Conservation (phyloP, 345 rosid genomes). For the Pugionium dolabratum region DNA sequence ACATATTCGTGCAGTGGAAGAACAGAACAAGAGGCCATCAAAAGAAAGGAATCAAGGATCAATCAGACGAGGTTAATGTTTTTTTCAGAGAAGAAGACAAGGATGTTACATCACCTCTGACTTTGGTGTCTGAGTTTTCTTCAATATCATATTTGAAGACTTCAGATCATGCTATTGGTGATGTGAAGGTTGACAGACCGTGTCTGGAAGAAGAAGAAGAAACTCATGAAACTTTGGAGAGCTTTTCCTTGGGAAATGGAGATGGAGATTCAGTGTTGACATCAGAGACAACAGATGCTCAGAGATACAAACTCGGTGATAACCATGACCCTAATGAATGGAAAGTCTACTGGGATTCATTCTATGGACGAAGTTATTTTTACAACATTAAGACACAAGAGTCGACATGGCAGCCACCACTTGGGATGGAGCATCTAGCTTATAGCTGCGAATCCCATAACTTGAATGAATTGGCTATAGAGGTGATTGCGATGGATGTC, state of each 20-base stretch:
- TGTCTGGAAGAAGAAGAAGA: constrained; percentile 29
- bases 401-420: constrained; percentile 78
- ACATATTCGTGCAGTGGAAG: constrained; percentile 42
- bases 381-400: constrained; percentile 59
- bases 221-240: constrained; percentile 24
- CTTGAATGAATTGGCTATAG: constrained; percentile 40
- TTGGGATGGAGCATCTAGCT: constrained; percentile 59
- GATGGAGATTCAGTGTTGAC: constrained; percentile 25
- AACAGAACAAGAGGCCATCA: constrained; percentile 37
- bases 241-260: constrained; percentile 27
- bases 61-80: constrained; percentile 9
- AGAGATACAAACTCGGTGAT: constrained; percentile 26
- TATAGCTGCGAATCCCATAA: constrained; percentile 27
- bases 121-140: constrained; percentile 33
- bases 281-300: constrained; percentile 37
- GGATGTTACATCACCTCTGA: constrained; percentile 17
- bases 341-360: constrained; percentile 75
- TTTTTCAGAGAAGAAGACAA: constrained; percentile 27
- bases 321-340: constrained; percentile 54
- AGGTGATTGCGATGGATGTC: constrained; percentile 38
- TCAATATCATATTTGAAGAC: constrained; percentile 8
- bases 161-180: constrained; percentile 28
- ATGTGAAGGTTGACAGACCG: constrained; percentile 33
- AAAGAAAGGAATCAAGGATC: constrained; percentile 35
- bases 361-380: constrained; percentile 64